Evolutionary conservation across 495 filamentous ascomycete genomes (phyloP), one percentile per base, ranked within the genome.

Genomic region (Xylaria flabelliformis): DNA sequence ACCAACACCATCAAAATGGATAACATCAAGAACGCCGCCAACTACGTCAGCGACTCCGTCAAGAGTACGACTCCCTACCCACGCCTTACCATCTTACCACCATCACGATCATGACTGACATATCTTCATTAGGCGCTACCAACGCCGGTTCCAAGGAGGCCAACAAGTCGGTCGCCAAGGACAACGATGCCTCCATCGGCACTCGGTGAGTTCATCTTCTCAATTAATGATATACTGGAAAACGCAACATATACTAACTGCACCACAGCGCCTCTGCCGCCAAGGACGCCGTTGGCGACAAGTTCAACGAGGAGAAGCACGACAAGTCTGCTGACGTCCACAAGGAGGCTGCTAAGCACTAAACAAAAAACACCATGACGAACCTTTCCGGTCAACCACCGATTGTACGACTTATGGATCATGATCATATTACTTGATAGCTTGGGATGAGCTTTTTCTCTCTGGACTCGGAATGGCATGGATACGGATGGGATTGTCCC

Each of bases 81-180:
- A 44, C 17, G 32, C 59, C 39, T 19, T 44, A 34, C 71, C 34
- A 6, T 70, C 26, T 56, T 29, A 29, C 26, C 67, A 66, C 53
- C 79, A 32, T 17, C 24, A 24, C 17, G 8, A 17, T 62, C 58
- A 13, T 42, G 32, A 41, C 70, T 70, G 51, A 72, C 73, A 24
- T n/a, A 21, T 10, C 10, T 4, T 12, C 39, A 29, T 21, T 51
- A 76, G 78, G 80, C 73, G 78, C 82, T 50, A 74, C 81, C 70
- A 72, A 55, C 75, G 80, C 77, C 63, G 83, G 87, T 44, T 88
- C 85, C 82, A 91, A 91, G 87, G 88, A 90, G 85, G 83, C 86
- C 82, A 90, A 91, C 86, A 91, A 91, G 86, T 76, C 85, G 44
- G 85, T 89, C 63, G 88, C 88, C 76, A 88, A 90, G 86, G 88